These are phyloP conservation scores for Colletotrichum endophyticum DNA, from an alignment of 2,329 filamentous ascomycete species.

Conservation along the genomic window DNA sequence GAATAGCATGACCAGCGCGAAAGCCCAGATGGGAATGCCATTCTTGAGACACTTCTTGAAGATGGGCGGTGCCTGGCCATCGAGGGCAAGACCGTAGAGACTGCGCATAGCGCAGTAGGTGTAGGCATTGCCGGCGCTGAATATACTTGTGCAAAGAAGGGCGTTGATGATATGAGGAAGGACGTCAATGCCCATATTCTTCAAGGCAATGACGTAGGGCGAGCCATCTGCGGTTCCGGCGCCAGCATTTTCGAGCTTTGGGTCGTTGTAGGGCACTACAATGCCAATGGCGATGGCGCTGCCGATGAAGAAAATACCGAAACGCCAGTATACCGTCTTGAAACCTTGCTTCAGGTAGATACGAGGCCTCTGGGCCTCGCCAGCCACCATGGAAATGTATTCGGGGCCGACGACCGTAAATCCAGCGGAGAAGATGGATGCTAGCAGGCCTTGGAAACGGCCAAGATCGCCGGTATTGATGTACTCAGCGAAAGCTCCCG, in stretches of 20 bases:
- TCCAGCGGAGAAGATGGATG: constrained; percentile 67
- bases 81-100: constrained; percentile 59
- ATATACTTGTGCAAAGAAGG: constrained; percentile 57
- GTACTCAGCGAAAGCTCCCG: constrained; percentile 66
- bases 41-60: constrained; percentile 59
- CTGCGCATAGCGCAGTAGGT: constrained; percentile 59
- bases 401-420: constrained; percentile 72
- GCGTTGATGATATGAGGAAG: constrained; percentile 66
- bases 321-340: constrained; percentile 75
- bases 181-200: constrained; percentile 54
- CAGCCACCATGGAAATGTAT: constrained; percentile 73
- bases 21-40: constrained; percentile 66
- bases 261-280: constrained; percentile 68
- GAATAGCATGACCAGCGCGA: constrained; percentile 57
- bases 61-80: constrained; percentile 55
- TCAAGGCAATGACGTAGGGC: constrained; percentile 68
- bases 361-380: constrained; percentile 70
- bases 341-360: constrained; percentile 70
- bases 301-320: constrained; percentile 74
- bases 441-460: constrained; percentile 73
- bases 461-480: constrained; percentile 66
- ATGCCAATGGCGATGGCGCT: constrained; percentile 72
- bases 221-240: constrained; percentile 58
- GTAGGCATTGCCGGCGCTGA: constrained; percentile 29
- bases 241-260: constrained; percentile 46